phyloP scores from a whole-genome alignment of 331 rosid genomes.

The Telfairia occidentalis region DNA sequence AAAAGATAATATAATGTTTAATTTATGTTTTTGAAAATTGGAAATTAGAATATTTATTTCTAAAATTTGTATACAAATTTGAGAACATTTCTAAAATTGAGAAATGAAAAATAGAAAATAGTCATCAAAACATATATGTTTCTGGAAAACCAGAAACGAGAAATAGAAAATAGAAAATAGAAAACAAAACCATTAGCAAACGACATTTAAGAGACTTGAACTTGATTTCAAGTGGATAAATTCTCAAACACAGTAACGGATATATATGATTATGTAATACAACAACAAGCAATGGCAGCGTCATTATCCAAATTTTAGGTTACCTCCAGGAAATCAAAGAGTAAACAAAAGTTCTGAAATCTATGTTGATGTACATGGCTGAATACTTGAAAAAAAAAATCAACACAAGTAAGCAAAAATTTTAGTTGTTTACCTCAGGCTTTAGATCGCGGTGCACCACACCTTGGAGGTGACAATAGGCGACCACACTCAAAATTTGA shows the following conservation, averaged over 20 bases:
- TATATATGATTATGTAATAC: background rate
- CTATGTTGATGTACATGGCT: background rate
- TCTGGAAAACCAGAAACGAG: background rate
- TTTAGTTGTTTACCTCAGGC: constrained; percentile 49
- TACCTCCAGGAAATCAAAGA: background rate
- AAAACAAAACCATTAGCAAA: background rate
- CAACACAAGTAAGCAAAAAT: background rate
- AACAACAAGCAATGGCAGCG: background rate
- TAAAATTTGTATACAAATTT: background rate
- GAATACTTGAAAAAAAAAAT: background rate
- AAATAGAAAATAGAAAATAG: background rate
- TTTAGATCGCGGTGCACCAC: constrained; percentile 92
- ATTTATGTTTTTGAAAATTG: no score
- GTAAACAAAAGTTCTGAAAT: background rate
- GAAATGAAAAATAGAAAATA: background rate
- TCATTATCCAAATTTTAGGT: background rate
- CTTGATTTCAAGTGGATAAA: background rate
- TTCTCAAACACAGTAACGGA: background rate
- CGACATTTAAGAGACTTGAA: background rate
- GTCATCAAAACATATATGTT: background rate
- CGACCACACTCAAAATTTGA: constrained; percentile 70
- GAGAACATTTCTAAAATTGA: background rate
- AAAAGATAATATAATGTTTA: no score
- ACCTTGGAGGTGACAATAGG: constrained; percentile 88
- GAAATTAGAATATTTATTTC: background rate